Conservation (phyloP, 495 filamentous ascomycete species). For the Rusavskia elegans region DNA sequence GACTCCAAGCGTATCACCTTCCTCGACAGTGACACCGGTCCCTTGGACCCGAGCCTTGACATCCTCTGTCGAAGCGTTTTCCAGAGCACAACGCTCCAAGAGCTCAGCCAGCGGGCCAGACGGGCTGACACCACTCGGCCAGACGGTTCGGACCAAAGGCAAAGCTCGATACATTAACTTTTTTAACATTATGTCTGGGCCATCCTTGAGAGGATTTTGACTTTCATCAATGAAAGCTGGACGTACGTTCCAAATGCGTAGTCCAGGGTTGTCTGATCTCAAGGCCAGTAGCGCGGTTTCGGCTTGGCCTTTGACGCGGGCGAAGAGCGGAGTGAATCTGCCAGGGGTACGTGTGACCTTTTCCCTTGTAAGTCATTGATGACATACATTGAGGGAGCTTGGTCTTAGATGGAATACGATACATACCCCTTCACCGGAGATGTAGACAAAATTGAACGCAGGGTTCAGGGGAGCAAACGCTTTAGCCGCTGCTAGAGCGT, state of each 20-base stretch:
- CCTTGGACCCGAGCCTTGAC: conserved; percentile 19
- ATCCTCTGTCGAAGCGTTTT: conserved; percentile 13
- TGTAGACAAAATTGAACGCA: conserved; percentile 44
- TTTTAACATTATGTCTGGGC: conserved; percentile 17
- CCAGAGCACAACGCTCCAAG: conserved; percentile 28
- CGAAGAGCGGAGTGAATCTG: conserved; percentile 29
- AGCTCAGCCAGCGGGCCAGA: conserved; percentile 26
- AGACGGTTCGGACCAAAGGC: conserved; percentile 1
- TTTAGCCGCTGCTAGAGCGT: conserved; percentile 33
- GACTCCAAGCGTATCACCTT: conserved; percentile 20
- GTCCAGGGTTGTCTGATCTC: conserved; percentile 19
- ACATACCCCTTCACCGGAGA: conserved; percentile 33
- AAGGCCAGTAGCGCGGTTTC: conserved; percentile 30
- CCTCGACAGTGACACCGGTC: conserved; percentile 21
- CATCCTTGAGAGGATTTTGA: conserved; percentile 23
- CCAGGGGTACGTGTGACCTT: conserved; percentile 25
- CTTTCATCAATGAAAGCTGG: conserved; percentile 26
- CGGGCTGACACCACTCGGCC: conserved; percentile 21
- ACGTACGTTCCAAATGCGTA: conserved; percentile 29
- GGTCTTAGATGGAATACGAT: neutral
- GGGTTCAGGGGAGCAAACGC: conserved; percentile 31
- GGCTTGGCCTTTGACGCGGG: conserved; percentile 32
- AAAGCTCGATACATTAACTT: neutral
- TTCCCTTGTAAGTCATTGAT: neutral
- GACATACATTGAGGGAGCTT: neutral